Evolutionary conservation across 495 filamentous ascomycete genomes (phyloP).

Genomic region (Extremus antarcticus): DNA sequence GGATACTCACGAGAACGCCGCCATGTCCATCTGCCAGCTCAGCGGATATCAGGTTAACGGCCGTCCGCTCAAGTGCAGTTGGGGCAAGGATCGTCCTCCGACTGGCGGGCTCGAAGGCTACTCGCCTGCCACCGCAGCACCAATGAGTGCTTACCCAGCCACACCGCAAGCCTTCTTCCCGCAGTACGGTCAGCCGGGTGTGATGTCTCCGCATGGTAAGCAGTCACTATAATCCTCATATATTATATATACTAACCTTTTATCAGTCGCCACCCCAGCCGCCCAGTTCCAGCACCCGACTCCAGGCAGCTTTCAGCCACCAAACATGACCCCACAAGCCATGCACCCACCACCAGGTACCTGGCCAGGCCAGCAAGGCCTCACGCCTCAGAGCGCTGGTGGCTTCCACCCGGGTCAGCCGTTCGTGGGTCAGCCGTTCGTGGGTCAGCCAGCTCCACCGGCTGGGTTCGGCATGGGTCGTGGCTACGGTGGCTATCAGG

Average conservation of each 20-base stretch:
- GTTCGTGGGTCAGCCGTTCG: slow-evolving; percentile 17
- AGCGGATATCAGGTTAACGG: slow-evolving; percentile 97
- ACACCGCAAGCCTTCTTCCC: slow-evolving; percentile 82
- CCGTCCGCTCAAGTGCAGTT: slow-evolving; percentile 95
- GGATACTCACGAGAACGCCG: slow-evolving; percentile 96
- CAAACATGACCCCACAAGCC: slow-evolving; percentile 9
- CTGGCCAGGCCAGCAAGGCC: not conserved
- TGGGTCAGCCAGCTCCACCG: slow-evolving; percentile 23
- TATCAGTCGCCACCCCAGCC: slow-evolving; percentile 46
- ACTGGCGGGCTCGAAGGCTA: slow-evolving; percentile 73
- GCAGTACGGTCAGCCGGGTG: slow-evolving; percentile 66
- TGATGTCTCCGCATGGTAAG: slow-evolving; percentile 61
- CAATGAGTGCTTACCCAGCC: slow-evolving; percentile 41
- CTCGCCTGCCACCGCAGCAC: slow-evolving; percentile 54
- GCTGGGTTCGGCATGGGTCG: slow-evolving; percentile 24
- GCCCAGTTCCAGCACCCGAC: slow-evolving; percentile 48
- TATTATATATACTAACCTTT: slow-evolving; percentile 22
- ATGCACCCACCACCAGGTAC: slow-evolving; percentile 1
- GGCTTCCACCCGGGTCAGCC: slow-evolving; percentile 25
- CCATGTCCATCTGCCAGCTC: slow-evolving; percentile 95
- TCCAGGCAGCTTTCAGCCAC: slow-evolving; percentile 40
- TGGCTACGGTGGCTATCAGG: slow-evolving; percentile 31
- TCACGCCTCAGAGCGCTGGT: slow-evolving; percentile 23
- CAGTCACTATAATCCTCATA: slow-evolving; percentile 15
- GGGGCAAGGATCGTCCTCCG: slow-evolving; percentile 97